Evolutionary conservation across 495 filamentous ascomycete genomes (phyloP).

Genomic region (Talaromyces liani): DNA sequence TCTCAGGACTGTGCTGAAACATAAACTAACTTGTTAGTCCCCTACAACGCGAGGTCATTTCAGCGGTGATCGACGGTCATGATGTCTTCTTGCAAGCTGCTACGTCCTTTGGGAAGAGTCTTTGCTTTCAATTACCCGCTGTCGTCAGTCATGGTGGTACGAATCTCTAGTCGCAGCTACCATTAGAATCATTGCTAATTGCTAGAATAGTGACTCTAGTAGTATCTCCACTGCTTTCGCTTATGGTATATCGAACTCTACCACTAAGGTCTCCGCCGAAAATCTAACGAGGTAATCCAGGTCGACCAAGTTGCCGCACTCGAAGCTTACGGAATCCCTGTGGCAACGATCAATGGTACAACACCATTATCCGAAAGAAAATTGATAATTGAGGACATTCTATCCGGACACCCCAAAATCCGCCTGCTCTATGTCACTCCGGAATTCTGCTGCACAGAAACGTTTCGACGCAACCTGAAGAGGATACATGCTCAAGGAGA

Average conservation of each 20-base stretch:
- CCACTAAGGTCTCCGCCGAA: background rate
- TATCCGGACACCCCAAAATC: conserved; percentile 75
- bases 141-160: conserved; percentile 77
- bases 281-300: conserved; percentile 26
- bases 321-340: conserved; percentile 62
- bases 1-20: background rate
- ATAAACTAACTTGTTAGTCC: conserved; percentile 44
- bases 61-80: conserved; percentile 67
- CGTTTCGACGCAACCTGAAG: conserved; percentile 66
- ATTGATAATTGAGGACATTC: conserved; percentile 68
- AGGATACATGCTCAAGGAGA: conserved; percentile 75
- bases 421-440: conserved; percentile 91
- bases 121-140: conserved; percentile 91
- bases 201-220: conserved; percentile 69
- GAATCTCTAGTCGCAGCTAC: conserved; percentile 15
- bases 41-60: conserved; percentile 80
- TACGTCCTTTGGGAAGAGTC: conserved; percentile 92
- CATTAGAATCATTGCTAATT: background rate
- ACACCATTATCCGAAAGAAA: conserved; percentile 56
- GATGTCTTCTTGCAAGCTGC: conserved; percentile 95
- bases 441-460: conserved; percentile 72
- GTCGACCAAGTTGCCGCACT: conserved; percentile 87
- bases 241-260: conserved; percentile 58
- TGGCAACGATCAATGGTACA: conserved; percentile 81
- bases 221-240: conserved; percentile 78